Evolutionary conservation across 75 land plant genomes (phyloP), one percentile per base, ranked within the genome.

Genomic region (Cupressus sempervirens): DNA sequence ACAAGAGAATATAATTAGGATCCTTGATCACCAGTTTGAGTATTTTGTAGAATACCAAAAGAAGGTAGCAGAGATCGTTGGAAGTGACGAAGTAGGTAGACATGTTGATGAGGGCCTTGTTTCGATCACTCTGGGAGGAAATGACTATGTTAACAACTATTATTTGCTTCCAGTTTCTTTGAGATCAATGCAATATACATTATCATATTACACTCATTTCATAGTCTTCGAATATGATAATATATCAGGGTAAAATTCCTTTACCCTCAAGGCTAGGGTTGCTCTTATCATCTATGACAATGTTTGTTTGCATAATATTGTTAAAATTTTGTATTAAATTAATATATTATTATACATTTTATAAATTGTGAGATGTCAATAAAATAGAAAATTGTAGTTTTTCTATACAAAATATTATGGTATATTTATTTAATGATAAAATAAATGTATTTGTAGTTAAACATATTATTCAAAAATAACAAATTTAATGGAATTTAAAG

Each of bases 141-240:
- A 95, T 29, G 96, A 95, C 85, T 94, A 93, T 82, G 91, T 95
- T 68, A 92, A 93, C 91, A 96, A 96, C 88, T 96, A 96, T 86
- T 93, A 85, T 82, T 79, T 94, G 84, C 75, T 91, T 26, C 89
- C 93, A 1, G 87, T 67, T 83, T 92, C 95, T 0, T 81, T 88
- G 8, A 86, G 92, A 56, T 86, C 92, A 3, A 82, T 87, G 45
- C 85, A 95, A 83, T 92, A 86, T 74, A 35, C 90, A 3, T 87
- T 95, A 26, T 88, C 90, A 0, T 86, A 91, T 53, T 92, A 92
- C 38, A 88, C 89, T 29, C 30, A 32, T 14, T 88, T 88, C 81
- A 43, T 92, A 50, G 82, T 91, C 41, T 83, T 85, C 58, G 88
- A 87, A n/a, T 87, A 81, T 38, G 83, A 80, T 86, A 92, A 52